Percentiles rank a stretch among this genome's conserved stretches.
Evolutionary conservation across 805 yeast genomes (phyloP).

Genomic region (Starmera caribaea): DNA sequence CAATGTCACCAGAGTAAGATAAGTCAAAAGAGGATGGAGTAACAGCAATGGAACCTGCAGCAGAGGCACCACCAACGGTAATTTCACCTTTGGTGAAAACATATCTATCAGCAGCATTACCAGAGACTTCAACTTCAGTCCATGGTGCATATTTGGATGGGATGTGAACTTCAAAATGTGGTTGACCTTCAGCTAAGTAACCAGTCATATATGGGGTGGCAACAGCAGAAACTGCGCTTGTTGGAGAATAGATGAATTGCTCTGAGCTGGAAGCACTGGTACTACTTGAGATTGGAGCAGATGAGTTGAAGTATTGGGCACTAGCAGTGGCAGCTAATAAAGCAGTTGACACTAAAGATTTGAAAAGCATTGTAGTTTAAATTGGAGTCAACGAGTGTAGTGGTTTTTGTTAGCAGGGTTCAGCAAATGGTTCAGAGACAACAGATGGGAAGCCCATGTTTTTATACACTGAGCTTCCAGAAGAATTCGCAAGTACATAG

Average conservation of each 20-base stretch:
- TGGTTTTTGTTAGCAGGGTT: too few relatives aligned
- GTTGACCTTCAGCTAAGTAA: slow-evolving; percentile 16
- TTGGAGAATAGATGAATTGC: slow-evolving; percentile 3
- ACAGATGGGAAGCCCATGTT: too few relatives aligned
- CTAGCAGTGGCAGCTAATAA: slow-evolving; percentile 1
- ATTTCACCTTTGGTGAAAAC: slow-evolving; percentile 11
- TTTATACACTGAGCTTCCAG: too few relatives aligned
- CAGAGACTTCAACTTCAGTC: slow-evolving; percentile 11
- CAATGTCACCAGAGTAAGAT: slow-evolving; percentile 7
- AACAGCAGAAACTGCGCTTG: slow-evolving; percentile 4
- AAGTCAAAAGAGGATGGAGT: slow-evolving; percentile 8
- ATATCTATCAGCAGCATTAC: slow-evolving; percentile 9
- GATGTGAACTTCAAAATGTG: slow-evolving; percentile 15
- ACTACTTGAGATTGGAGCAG: slow-evolving; percentile 5
- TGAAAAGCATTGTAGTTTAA: slow-evolving; percentile 1
- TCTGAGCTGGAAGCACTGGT: slow-evolving; percentile 3
- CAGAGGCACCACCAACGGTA: slow-evolving; percentile 8
- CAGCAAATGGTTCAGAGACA: too few relatives aligned
- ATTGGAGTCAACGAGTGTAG: too few relatives aligned
- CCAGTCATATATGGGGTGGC: slow-evolving; percentile 15
- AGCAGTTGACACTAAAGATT: not conserved
- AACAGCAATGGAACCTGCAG: slow-evolving; percentile 3
- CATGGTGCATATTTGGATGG: slow-evolving; percentile 16
- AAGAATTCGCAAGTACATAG: too few relatives aligned
- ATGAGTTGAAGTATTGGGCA: not conserved